Conservation (phyloP, 2,329 filamentous ascomycete species). For the Phyllosticta ampelicida region DNA sequence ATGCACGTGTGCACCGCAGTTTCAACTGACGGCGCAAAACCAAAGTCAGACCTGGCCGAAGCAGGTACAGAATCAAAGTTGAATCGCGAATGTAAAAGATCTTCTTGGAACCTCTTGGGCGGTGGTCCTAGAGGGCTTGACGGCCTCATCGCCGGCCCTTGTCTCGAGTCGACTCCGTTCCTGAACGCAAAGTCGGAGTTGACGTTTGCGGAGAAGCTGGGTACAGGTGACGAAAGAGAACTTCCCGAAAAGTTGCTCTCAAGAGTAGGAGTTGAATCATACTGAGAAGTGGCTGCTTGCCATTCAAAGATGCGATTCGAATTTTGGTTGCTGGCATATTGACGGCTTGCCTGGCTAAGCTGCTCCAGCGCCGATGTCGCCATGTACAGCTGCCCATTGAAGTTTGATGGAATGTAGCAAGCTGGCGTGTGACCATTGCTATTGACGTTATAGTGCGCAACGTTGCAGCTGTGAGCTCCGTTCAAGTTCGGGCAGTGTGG, state of each 20-base stretch:
- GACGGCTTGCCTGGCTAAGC: slow-evolving; percentile 2
- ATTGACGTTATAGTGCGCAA: slow-evolving; percentile 2
- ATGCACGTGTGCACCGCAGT: background rate
- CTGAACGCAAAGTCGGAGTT: background rate
- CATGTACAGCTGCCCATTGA: background rate
- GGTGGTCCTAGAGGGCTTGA: background rate
- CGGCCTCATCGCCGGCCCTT: background rate
- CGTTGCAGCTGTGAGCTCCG: background rate
- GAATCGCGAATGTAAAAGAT: background rate
- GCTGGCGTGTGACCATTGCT: background rate
- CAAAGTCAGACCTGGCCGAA: background rate
- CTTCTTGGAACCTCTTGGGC: background rate
- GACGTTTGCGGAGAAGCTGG: background rate
- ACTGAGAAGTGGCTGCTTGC: background rate
- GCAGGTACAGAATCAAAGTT: background rate
- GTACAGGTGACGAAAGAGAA: background rate
- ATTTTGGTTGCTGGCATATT: background rate
- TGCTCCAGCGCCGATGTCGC: slow-evolving; percentile 3
- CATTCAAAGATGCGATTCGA: background rate
- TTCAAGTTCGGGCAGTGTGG: background rate
- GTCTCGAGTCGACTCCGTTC: background rate
- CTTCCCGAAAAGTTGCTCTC: background rate
- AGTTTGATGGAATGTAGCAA: background rate
- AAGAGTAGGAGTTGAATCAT: background rate
- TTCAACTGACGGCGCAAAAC: slow-evolving; percentile 1